These are phyloP conservation scores for Allium sativum DNA, from an alignment of 106 monocot genomes.

Conservation along the genomic window DNA sequence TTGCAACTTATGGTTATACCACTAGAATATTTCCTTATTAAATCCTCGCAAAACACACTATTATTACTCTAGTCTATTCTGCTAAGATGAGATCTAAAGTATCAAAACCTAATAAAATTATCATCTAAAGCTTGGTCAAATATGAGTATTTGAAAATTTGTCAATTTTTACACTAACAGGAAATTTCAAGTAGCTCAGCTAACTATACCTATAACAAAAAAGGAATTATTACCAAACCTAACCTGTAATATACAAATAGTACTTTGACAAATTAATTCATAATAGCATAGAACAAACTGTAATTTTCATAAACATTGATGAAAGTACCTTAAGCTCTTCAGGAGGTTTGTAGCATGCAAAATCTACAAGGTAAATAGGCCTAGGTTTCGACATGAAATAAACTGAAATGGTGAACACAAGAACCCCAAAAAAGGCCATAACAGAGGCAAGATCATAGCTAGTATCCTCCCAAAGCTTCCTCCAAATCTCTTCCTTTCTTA, in stretches of 20 bases:
- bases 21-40: too few relatives aligned
- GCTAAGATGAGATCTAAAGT: too few relatives aligned
- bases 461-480: slow-evolving; percentile 72
- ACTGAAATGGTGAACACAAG: slow-evolving; percentile 63
- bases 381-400: slow-evolving; percentile 69
- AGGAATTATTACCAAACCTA: neutral
- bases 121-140: too few relatives aligned
- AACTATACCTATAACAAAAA: neutral
- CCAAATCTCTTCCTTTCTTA: slow-evolving; percentile 78
- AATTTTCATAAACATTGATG: neutral
- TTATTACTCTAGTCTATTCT: too few relatives aligned
- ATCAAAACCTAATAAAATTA: too few relatives aligned
- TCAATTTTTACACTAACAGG: neutral
- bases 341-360: slow-evolving; percentile 84
- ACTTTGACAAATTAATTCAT: neutral
- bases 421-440: slow-evolving; percentile 61
- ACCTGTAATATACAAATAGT: neutral
- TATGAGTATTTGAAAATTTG: neutral
- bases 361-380: slow-evolving; percentile 81
- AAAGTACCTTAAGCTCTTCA: slow-evolving; percentile 71
- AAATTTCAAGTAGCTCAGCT: neutral
- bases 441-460: slow-evolving; percentile 68
- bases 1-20: too few relatives aligned
- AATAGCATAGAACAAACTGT: neutral
- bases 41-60: too few relatives aligned